Conservation (phyloP, 345 rosid species). For the Syzygium jambos region DNA sequence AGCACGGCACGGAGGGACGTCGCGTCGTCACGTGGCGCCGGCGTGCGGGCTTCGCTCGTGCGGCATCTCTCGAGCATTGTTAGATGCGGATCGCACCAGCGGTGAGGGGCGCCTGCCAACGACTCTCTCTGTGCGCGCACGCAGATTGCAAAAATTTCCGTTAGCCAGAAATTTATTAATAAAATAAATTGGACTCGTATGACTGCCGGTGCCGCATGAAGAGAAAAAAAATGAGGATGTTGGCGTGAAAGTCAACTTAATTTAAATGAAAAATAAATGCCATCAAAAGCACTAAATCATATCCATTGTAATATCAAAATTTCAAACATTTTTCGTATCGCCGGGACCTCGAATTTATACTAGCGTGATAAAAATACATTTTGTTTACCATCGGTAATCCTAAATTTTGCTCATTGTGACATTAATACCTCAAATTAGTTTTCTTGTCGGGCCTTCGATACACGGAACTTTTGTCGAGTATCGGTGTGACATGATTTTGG, state of each 20-base stretch:
- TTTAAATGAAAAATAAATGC: no score
- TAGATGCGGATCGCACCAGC: background rate
- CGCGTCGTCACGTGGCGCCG: conserved; percentile 2
- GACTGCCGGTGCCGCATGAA: background rate
- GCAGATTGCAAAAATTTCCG: background rate
- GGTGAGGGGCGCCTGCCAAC: background rate
- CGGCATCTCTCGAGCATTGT: background rate
- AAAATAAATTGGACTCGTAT: no score
- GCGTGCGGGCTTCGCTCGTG: background rate
- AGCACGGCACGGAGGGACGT: background rate
- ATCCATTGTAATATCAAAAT: no score
- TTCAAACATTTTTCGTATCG: no score
- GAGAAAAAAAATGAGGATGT: background rate
- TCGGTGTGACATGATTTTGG: background rate
- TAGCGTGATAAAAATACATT: no score
- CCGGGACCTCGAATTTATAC: no score
- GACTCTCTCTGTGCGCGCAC: background rate
- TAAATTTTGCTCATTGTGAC: background rate
- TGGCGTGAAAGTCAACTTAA: no score
- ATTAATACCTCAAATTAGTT: background rate
- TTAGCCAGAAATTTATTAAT: background rate
- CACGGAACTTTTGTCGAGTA: no score
- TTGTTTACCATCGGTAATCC: background rate
- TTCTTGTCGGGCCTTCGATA: background rate
- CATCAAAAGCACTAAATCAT: no score